Base-by-base conservation (phyloP, 1,139 yeast genomes). In the Pichia norvegensis region DNA sequence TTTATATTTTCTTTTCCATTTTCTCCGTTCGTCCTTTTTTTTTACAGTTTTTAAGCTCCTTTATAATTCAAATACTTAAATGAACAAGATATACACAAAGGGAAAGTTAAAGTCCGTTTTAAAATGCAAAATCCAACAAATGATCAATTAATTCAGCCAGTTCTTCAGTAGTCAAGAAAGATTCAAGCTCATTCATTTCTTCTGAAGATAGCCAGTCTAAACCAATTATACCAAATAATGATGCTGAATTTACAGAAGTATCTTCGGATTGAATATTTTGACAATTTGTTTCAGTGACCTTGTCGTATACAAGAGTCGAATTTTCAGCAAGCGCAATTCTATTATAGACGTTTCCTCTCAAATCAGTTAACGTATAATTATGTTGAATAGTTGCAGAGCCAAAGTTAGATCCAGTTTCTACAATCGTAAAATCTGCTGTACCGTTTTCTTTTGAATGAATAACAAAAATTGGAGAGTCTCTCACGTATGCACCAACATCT, bases 341-440 rank as follows among this genome's bases (percentile, higher is more conserved):
- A 38, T 61, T 59, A 51, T 71, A 72, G 9, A 52, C 9, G 4
- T 31, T 49, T 25, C 62, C 55, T 2, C 56, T 48, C 10, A 59
- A 50, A 13, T 53, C 54, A 7, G 46, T n/a, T 17, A 67, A 60
- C 4, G 62, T 61, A 51, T 62, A 61, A 45, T 60, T 65, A 60
- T 67, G 75, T 48, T 67, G 68, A 17, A 78, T 67, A 2, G 64
- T 53, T 2, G 81, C 84, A 38, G 56, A 52, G 0, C 84, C 85
- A 54, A 69, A 67, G 54, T 78, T 78, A 8, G 35, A 20, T 1
- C 82, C 81, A 10, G 55, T 49, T 14, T 75, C 70, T 3, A 76
- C 60, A 4, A 76, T 46, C 2, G 68, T 63, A 52, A 66, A 78
- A 6, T 53, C 52, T 0, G 84, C 76, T 1, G 76, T 67, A 31